These are phyloP conservation scores for Blastocystis sp. DNA, from an alignment of 352 stramenopile genomes.

Conservation along the genomic window DNA sequence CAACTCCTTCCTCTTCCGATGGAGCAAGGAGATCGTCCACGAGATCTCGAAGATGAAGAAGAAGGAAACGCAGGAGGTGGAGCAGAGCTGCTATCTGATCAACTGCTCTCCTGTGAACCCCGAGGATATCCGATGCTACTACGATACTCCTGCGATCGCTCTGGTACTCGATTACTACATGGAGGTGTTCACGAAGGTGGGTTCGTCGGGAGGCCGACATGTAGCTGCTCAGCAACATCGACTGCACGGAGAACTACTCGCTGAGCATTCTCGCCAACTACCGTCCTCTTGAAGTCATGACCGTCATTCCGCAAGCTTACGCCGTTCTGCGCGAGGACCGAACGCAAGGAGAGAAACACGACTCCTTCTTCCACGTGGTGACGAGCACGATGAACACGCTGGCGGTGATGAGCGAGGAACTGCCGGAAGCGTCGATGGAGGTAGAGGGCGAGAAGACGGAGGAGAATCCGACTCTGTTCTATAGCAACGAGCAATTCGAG, in stretches of 20 bases:
- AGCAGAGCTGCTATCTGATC: neutral
- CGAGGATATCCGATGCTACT: neutral
- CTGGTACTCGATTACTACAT: constrained; percentile 8
- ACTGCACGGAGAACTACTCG: too few relatives aligned
- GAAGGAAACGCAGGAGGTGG: too few relatives aligned
- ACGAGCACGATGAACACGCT: neutral
- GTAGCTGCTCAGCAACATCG: neutral
- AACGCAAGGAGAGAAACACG: neutral
- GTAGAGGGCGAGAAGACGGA: neutral
- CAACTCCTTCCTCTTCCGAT: neutral
- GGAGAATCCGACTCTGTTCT: neutral
- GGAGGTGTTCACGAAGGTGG: neutral
- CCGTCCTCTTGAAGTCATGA: constrained; percentile 11
- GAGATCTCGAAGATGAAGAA: neutral
- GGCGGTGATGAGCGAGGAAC: neutral
- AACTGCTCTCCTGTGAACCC: neutral
- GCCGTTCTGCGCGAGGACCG: neutral
- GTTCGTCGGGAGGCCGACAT: neutral
- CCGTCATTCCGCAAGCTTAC: neutral
- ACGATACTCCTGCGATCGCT: neutral
- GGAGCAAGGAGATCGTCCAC: neutral
- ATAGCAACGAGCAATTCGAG: neutral
- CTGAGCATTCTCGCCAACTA: neutral
- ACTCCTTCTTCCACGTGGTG: neutral
- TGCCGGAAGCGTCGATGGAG: neutral